phyloP scores from a whole-genome alignment of 495 filamentous ascomycete species.

The Tuber microsphaerosporum region DNA sequence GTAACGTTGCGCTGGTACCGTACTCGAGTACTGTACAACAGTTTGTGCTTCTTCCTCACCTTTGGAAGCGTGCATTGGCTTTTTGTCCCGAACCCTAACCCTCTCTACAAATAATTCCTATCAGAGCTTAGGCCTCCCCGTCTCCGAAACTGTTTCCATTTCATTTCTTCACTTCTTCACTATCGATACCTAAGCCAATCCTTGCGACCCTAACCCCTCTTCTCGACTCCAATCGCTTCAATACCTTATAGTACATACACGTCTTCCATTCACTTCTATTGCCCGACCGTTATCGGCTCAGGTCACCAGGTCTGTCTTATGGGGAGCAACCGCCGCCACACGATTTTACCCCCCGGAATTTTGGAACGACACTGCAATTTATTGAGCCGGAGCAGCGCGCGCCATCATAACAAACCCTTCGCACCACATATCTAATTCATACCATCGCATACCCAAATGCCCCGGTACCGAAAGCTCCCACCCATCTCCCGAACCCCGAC shows the following conservation, averaged over 20 bases:
- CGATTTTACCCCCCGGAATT: background rate
- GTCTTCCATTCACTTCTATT: background rate
- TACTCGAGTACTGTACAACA: background rate
- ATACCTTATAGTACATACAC: background rate
- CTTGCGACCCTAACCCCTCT: background rate
- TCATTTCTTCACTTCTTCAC: background rate
- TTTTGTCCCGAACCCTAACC: background rate
- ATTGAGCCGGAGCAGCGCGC: background rate
- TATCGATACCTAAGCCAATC: background rate
- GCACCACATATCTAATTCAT: background rate
- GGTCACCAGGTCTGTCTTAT: background rate
- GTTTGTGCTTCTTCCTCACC: background rate
- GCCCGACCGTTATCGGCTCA: background rate
- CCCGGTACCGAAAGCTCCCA: constrained; percentile 23
- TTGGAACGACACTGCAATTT: background rate
- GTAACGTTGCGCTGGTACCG: background rate
- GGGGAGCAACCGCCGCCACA: constrained; percentile 1
- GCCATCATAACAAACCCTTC: background rate
- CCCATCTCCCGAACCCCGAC: constrained; percentile 28
- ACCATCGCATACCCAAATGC: constrained; percentile 10
- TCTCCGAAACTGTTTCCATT: background rate
- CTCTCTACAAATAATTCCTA: too few species aligned
- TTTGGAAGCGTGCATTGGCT: background rate
- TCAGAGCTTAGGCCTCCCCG: background rate
- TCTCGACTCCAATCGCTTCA: background rate